Evolutionary conservation across 176 grass and related monocot genomes (phyloP), one percentile per base, ranked within the genome.

Genomic region (Musa acuminata): DNA sequence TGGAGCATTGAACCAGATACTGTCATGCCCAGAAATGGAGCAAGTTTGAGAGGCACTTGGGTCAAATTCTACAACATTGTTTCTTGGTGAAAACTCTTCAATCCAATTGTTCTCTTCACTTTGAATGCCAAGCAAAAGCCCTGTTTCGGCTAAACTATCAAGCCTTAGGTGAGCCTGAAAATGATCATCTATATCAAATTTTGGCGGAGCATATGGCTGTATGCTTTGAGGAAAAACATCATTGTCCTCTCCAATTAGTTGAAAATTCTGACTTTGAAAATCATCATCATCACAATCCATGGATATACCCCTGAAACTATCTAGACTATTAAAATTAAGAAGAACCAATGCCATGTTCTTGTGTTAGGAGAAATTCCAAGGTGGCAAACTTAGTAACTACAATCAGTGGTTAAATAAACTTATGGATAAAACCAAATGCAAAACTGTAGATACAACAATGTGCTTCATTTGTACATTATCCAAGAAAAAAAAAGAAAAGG

Each of bases 281-380:
- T 92, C 87, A 77, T 60, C 75, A 79, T 96, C 83, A 12, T 96
- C 90, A 96, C 87, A 82, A 87, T 96, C 93, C 93, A 96, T 96
- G 83, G 89, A 83, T 92, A 64, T 83, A 85, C 43, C 65, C 83
- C 93, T 96, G 83, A 64, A 78, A 76, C 5, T 48, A 82, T 72
- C 43, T 8, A 78, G 17, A 85, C 22, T 64, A 62, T 60, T 71
- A 22, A 64, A 49, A 64, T 52, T 75, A 76, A 63, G 58, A 62
- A 62, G 53, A 1, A 43, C 29, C 35, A 43, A 43, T 43, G 35
- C 3, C 29, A 35, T 35, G 29, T 43, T 43, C 4, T 43, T 6
- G 35, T 43, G 35, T 43, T 43, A 43, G 35, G 35, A 43, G 35
- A 43, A 43, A 43, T 43, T 43, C 35, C 35, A 43, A 43, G 35